Percentiles rank a stretch among this genome's conserved stretches.
These are phyloP conservation scores for Skeletonema tropicum DNA, from an alignment of 108 stramenopile species.

Conservation along the genomic window DNA sequence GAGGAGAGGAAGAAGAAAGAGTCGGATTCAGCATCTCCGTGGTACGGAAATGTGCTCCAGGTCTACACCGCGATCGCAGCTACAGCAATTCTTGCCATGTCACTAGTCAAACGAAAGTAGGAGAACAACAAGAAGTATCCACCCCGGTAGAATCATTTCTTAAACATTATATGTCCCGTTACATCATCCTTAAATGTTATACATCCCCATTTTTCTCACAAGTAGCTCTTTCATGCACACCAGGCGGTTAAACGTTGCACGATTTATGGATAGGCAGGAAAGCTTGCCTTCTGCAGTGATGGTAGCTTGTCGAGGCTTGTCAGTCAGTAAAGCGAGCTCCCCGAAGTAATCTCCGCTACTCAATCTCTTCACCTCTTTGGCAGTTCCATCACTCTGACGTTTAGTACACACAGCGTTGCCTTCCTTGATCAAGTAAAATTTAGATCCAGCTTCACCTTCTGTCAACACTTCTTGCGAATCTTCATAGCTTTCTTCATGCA, in stretches of 20 bases:
- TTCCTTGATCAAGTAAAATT: conserved; percentile 66
- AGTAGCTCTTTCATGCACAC: conserved; percentile 75
- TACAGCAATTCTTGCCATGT: conserved; percentile 58
- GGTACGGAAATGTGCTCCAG: conserved; percentile 53
- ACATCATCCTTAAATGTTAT: conserved; percentile 44
- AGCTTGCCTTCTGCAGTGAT: conserved; percentile 59
- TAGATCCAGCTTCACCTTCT: conserved; percentile 58
- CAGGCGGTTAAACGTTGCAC: conserved; percentile 73
- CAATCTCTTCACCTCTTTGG: conserved; percentile 49
- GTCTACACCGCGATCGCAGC: conserved; percentile 73
- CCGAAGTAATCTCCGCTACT: conserved; percentile 64
- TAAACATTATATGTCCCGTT: too few species aligned
- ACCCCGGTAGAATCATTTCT: too few species aligned
- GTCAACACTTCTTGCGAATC: conserved; percentile 50
- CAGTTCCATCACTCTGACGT: conserved; percentile 12
- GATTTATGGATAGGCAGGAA: conserved; percentile 66
- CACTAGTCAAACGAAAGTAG: conserved; percentile 6
- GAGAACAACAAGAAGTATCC: background rate
- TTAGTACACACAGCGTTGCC: conserved; percentile 59
- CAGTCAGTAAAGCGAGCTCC: conserved; percentile 68
- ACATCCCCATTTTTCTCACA: conserved; percentile 65
- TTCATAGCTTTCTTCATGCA: conserved; percentile 47
- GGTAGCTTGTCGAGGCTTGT: conserved; percentile 73
- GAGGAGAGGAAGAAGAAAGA: conserved; percentile 27
- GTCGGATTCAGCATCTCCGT: conserved; percentile 23